phyloP scores from a whole-genome alignment of 176 grass and related monocot genomes.

The Carex cristatella region DNA sequence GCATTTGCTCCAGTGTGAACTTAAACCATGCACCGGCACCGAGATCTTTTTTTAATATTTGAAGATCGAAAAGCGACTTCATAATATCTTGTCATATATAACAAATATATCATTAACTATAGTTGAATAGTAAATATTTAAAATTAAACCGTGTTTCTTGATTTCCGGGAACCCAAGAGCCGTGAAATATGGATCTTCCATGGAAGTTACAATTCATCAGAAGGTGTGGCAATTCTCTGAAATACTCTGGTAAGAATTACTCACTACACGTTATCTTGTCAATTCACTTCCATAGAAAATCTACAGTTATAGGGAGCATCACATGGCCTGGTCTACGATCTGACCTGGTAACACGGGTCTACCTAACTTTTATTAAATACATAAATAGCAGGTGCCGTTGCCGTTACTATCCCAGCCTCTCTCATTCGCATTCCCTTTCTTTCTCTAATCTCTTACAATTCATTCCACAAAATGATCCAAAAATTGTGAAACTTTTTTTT shows the following conservation, averaged over 20 bases:
- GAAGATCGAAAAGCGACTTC: background rate
- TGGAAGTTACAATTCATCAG: background rate
- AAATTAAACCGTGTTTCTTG: background rate
- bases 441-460: background rate
- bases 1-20: background rate
- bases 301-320: background rate
- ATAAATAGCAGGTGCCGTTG: slow-evolving; percentile 7
- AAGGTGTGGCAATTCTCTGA: background rate
- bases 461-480: background rate
- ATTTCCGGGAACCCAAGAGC: background rate
- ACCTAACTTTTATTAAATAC: background rate
- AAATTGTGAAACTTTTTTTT: background rate
- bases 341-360: slow-evolving; percentile 17
- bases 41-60: background rate
- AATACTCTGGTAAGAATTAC: no score
- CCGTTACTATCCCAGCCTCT: background rate
- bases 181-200: background rate
- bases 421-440: background rate
- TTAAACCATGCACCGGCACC: background rate
- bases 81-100: background rate
- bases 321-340: background rate
- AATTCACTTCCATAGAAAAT: background rate
- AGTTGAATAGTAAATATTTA: background rate
- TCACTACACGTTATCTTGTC: background rate
- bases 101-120: background rate